phyloP scores from a whole-genome alignment of 169 alveolate species.

The Besnoitia besnoiti region DNA sequence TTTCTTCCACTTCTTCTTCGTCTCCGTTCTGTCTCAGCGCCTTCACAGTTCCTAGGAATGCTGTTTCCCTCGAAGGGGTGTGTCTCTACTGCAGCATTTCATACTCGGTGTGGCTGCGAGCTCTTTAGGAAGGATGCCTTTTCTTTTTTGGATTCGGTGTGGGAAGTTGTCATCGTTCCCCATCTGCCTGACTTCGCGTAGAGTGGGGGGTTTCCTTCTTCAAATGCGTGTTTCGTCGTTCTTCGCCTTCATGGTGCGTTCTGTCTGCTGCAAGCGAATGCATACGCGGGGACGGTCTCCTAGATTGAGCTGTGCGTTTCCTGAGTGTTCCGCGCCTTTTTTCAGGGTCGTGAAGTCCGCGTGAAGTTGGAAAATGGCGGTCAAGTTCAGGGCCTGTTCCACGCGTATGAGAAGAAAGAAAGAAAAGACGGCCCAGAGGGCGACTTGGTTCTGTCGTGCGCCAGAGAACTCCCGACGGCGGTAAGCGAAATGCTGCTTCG shows the following conservation, averaged over 20 bases:
- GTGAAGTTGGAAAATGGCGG: constrained; percentile 21
- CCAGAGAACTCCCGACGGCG: constrained; percentile 4
- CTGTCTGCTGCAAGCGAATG: not conserved
- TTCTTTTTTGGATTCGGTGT: no score
- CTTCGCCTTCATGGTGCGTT: not conserved
- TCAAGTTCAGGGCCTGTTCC: not conserved
- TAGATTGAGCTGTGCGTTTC: not conserved
- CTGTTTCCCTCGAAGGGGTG: no score
- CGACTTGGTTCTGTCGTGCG: not conserved
- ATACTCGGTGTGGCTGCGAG: no score
- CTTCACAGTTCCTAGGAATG: no score
- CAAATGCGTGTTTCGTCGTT: not conserved
- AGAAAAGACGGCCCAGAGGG: constrained; percentile 10
- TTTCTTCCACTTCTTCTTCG: no score
- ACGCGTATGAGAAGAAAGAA: constrained; percentile 7
- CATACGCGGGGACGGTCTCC: not conserved
- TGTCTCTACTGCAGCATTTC: no score
- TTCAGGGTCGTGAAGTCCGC: constrained; percentile 18
- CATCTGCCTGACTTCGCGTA: not conserved
- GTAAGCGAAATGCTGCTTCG: not conserved
- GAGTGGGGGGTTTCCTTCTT: not conserved
- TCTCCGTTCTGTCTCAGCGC: no score
- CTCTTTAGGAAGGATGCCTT: no score
- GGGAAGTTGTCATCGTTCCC: not conserved
- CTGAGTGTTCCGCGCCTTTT: not conserved